Base-by-base conservation (phyloP, 768 basidiomycete species). In the Mrakia gelida region DNA sequence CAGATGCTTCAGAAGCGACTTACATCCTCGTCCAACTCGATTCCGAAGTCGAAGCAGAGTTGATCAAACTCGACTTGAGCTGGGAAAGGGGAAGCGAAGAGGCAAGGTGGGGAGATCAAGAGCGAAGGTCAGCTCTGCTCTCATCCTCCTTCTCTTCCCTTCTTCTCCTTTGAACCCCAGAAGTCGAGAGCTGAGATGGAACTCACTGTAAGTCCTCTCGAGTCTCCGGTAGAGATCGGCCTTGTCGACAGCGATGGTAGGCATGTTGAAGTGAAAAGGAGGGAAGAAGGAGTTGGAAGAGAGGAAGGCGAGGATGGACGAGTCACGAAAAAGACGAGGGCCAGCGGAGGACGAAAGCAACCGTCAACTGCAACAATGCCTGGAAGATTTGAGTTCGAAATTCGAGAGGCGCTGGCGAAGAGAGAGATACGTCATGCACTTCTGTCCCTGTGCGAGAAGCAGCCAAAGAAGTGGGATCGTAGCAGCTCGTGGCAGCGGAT, bases 21-120 rank as follows among this genome's bases (percentile, higher is more conserved):
- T 83, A 98, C 96, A 86, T 99, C 97, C 86, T 97, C 97, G 83
- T 99, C 97, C 49, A 98, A 87, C 86, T 99, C 97, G 68, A 99
- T 87, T 75, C 97, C 97, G 85, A 95, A 99, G 81, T 98, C 94
- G 86, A 99, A 99, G 81, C 93, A 92, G 73, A 98, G 88, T 83
- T 90, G 89, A 86, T 98, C 97, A 81, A 98, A 98, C 80, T 95
- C 95, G 80, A 96, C 91, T 62, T 92, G 90, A 71, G 94, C 96
- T 98, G 83, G 45, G 80, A 72, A 41, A 16, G 21, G 34, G n/a
- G 26, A 28, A 63, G 75, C 28, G 70, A 79, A 76, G 76, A 72
- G 80, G 78, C 76, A 26, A 7, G 52, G 97, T 83, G 52, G 80
- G 73, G 75, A 82, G 65, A 56, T 32, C 67, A 26, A 43, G 61